Evolutionary conservation across 2,329 filamentous ascomycete genomes (phyloP).

Genomic region (Coniochaeta prunicola): DNA sequence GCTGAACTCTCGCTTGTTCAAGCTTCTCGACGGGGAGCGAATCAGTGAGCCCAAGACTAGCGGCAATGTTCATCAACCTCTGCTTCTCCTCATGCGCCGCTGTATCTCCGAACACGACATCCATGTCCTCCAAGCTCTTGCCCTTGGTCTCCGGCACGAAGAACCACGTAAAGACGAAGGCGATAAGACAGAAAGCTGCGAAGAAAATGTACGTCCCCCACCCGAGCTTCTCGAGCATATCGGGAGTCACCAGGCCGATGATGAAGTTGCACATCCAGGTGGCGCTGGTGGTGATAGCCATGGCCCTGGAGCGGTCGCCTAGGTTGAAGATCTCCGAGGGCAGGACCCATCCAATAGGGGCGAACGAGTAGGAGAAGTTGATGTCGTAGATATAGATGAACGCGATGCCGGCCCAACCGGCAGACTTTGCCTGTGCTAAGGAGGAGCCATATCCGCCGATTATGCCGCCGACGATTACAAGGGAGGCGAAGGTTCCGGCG

Average conservation of each 20-base stretch:
- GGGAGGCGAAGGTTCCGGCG: conserved; percentile 48
- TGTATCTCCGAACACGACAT: conserved; percentile 24
- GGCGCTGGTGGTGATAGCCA: conserved; percentile 46
- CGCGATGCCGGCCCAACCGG: conserved; percentile 50
- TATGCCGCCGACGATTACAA: conserved; percentile 42
- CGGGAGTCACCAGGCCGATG: conserved; percentile 46
- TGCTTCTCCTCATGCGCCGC: conserved; percentile 19
- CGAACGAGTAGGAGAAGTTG: conserved; percentile 25
- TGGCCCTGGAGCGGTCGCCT: conserved; percentile 44
- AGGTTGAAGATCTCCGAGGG: conserved; percentile 50
- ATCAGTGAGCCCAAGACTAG: conserved; percentile 3
- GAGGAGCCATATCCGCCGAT: conserved; percentile 37
- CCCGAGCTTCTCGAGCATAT: conserved; percentile 39
- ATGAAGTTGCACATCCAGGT: conserved; percentile 54
- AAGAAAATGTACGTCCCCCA: conserved; percentile 47
- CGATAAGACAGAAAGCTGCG: conserved; percentile 40
- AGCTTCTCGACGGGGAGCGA: background rate
- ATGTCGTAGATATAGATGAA: conserved; percentile 42
- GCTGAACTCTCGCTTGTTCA: background rate
- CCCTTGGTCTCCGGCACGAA: conserved; percentile 46
- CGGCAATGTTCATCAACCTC: conserved; percentile 8
- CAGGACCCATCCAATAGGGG: conserved; percentile 47
- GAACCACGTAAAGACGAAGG: conserved; percentile 37
- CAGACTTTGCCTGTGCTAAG: conserved; percentile 37
- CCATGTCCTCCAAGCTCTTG: conserved; percentile 41